Evolutionary conservation across 495 filamentous ascomycete genomes (phyloP).

Genomic region (Annulohypoxylon nitens): DNA sequence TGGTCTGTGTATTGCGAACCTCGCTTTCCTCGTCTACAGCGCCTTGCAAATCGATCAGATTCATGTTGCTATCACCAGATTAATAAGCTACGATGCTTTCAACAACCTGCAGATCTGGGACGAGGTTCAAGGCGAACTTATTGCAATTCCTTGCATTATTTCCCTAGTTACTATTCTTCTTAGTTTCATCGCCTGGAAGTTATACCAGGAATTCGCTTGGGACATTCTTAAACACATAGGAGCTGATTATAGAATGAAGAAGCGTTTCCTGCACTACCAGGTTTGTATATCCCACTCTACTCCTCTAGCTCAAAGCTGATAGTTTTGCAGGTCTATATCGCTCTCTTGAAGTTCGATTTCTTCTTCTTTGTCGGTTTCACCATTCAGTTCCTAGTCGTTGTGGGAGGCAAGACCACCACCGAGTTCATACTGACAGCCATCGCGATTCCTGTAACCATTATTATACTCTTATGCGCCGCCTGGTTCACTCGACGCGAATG

Average conservation of each 20-base stretch:
- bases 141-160: constrained; percentile 88
- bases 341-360: constrained; percentile 98
- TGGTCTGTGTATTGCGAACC: constrained; percentile 90
- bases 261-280: constrained; percentile 95
- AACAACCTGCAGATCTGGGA: constrained; percentile 69
- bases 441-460: constrained; percentile 90
- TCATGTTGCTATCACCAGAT: constrained; percentile 70
- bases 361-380: constrained; percentile 99
- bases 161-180: constrained; percentile 79
- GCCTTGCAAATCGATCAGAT: constrained; percentile 94
- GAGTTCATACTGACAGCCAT: constrained; percentile 90
- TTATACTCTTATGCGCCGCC: constrained; percentile 86
- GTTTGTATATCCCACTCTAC: constrained; percentile 61
- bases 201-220: constrained; percentile 99
- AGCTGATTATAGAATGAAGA: constrained; percentile 96
- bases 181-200: constrained; percentile 85
- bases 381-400: constrained; percentile 95
- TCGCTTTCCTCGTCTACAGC: constrained; percentile 90
- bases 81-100: constrained; percentile 55
- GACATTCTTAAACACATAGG: constrained; percentile 99
- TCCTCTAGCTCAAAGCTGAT: constrained; percentile 48
- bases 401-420: constrained; percentile 72
- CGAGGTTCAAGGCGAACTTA: constrained; percentile 77
- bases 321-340: constrained; percentile 88
- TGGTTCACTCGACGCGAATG: constrained; percentile 87